Base-by-base conservation (phyloP, 768 basidiomycete genomes). In the Lactarius indigo region DNA sequence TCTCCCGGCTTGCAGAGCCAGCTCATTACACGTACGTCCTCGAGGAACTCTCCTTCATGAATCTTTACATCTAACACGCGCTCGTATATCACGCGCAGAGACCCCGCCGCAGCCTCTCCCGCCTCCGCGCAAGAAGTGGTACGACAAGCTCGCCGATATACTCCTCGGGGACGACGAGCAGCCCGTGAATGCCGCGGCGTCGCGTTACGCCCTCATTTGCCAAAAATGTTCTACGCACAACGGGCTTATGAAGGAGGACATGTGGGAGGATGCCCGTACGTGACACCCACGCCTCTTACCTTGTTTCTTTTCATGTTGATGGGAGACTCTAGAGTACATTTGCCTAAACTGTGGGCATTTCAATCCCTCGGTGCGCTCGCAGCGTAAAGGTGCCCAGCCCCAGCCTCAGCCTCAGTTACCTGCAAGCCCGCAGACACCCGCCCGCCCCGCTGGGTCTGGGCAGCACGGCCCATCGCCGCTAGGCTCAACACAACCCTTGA, bases 291-390 rank as follows among this genome's bases (percentile, higher is more conserved):
- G 39, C 28, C 42, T 55, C 28, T 50, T 50, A 0, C 17, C 5
- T 12, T 52, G 23, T 52, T 52, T 52, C 13, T 13, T 13, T 5
- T 52, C 23, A 26, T 13, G 50, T 17, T 52, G 26, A 52, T 13
- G 50, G 23, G 12, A 23, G 26, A 52, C 5, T 44, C 18, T 72
- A 96, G 94, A 94, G 79, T 96, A 93, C 71, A 77, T 85, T 30
- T 96, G 94, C 75, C 90, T 87, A 0, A 92, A 91, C 74, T 96
- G 94, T 74, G 87, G 87, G 9, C 86, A 89, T 76, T 92, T 96
- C 76, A 96, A 96, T 72, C 78, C 81, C 6, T 80, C 83, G 18
- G 69, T 70, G 7, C 75, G 75, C n/a, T 64, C 75, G 5, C 64
- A 56, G 20, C 62, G 62, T 26, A 59, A 59, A 33, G 35, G 58